phyloP scores from a whole-genome alignment of 495 filamentous ascomycete species.

The Platismatia glauca region DNA sequence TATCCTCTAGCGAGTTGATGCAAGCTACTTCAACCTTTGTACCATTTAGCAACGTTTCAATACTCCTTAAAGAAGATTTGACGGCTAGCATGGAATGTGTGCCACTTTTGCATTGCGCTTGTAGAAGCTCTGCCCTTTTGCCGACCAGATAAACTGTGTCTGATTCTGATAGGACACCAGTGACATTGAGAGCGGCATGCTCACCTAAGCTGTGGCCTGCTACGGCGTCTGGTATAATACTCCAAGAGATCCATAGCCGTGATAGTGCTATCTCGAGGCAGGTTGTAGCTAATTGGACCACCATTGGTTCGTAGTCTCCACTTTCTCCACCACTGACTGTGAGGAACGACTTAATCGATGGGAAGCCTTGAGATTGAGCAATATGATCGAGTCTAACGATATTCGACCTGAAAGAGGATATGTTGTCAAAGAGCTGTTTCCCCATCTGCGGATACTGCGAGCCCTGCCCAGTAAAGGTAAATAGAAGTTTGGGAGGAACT shows the following conservation, averaged over 20 bases:
- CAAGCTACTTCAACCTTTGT: conserved; percentile 29
- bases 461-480: conserved; percentile 20
- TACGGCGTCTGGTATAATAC: conserved; percentile 55
- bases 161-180: conserved; percentile 59
- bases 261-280: conserved; percentile 64
- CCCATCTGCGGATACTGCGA: conserved; percentile 59
- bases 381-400: background rate
- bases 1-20: conserved; percentile 26
- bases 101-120: conserved; percentile 51
- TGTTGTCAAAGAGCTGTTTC: conserved; percentile 56
- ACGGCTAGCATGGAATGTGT: conserved; percentile 49
- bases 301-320: conserved; percentile 51
- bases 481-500: background rate
- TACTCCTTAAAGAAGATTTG: conserved; percentile 9
- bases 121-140: conserved; percentile 54
- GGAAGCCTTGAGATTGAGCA: background rate
- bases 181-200: conserved; percentile 63
- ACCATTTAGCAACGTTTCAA: background rate
- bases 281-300: conserved; percentile 65
- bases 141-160: conserved; percentile 66
- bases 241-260: conserved; percentile 58
- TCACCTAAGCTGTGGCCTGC: conserved; percentile 69
- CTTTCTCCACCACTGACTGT: background rate
- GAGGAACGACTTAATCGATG: background rate
- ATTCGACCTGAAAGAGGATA: conserved; percentile 49